Percentiles rank a stretch among this genome's conserved stretches.
Evolutionary conservation across 2,329 filamentous ascomycete species (phyloP).

Genomic region (Aschersonia sp.): DNA sequence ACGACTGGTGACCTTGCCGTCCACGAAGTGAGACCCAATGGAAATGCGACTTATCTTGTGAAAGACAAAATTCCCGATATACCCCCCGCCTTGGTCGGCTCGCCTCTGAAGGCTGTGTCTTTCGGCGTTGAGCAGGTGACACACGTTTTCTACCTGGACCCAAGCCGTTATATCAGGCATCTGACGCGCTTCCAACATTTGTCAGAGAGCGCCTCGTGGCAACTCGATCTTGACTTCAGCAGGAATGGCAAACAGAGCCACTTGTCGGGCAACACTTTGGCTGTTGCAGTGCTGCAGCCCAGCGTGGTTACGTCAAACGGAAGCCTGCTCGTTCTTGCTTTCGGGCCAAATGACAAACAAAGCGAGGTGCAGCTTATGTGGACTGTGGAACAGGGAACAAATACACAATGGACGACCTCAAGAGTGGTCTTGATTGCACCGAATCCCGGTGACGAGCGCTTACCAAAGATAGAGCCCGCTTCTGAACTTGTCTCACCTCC

Average conservation of each 20-base stretch:
- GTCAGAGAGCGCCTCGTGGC: neutral
- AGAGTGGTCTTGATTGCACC: too few species aligned
- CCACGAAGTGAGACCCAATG: neutral
- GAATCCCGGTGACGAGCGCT: neutral
- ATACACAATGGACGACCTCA: too few species aligned
- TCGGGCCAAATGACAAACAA: neutral
- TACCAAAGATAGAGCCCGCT: neutral
- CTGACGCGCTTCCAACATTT: neutral
- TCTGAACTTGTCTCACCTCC: neutral
- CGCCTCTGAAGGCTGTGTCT: neutral
- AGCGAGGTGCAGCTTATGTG: neutral
- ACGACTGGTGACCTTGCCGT: neutral
- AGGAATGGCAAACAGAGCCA: neutral
- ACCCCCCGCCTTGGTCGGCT: neutral
- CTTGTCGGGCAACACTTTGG: neutral
- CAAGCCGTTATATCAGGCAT: neutral
- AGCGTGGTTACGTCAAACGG: neutral
- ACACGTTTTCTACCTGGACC: neutral
- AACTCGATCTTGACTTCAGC: neutral
- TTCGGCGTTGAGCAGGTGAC: neutral
- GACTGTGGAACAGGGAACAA: neutral
- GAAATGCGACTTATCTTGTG: neutral
- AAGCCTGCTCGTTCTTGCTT: neutral
- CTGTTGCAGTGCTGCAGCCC: neutral
- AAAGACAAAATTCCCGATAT: neutral